phyloP scores from a whole-genome alignment of 352 stramenopile genomes.

The Phytophthora constricta region DNA sequence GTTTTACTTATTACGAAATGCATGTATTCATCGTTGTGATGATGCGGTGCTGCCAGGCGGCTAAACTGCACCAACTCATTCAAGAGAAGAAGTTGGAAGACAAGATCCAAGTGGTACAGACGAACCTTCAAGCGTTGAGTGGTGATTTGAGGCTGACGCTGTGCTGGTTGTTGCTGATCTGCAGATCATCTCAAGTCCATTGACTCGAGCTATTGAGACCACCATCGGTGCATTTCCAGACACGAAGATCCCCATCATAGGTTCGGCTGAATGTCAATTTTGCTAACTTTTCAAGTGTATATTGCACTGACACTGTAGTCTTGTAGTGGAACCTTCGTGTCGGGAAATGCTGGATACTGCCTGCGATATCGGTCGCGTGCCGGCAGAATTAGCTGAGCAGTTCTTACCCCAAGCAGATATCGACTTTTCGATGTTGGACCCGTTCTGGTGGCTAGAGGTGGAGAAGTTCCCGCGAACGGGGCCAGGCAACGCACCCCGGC shows the following conservation, averaged over 20 bases:
- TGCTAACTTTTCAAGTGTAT: slow-evolving; percentile 27
- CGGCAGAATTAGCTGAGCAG: slow-evolving; percentile 45
- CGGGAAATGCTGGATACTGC: slow-evolving; percentile 88
- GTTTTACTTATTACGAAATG: background rate
- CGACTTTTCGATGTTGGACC: slow-evolving; percentile 55
- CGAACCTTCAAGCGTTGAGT: background rate
- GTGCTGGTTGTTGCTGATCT: no score
- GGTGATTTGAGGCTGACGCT: no score
- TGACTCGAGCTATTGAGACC: slow-evolving; percentile 86
- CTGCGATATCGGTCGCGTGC: slow-evolving; percentile 79
- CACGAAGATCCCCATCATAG: slow-evolving; percentile 58
- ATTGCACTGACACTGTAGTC: slow-evolving; percentile 1
- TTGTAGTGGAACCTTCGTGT: slow-evolving; percentile 71
- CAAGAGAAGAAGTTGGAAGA: slow-evolving; percentile 50
- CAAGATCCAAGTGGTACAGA: slow-evolving; percentile 70
- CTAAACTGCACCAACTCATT: slow-evolving; percentile 53
- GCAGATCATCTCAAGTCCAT: slow-evolving; percentile 83
- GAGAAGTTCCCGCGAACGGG: slow-evolving; percentile 37
- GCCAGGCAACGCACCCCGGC: slow-evolving; percentile 26
- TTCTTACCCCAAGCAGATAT: slow-evolving; percentile 38
- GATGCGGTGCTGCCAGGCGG: slow-evolving; percentile 26
- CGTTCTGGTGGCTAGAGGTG: slow-evolving; percentile 71
- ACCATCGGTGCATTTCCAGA: slow-evolving; percentile 68
- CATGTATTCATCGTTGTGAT: background rate
- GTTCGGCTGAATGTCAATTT: no score